Evolutionary conservation across 352 stramenopile genomes (phyloP).

Genomic region (Phytophthora tubulina): DNA sequence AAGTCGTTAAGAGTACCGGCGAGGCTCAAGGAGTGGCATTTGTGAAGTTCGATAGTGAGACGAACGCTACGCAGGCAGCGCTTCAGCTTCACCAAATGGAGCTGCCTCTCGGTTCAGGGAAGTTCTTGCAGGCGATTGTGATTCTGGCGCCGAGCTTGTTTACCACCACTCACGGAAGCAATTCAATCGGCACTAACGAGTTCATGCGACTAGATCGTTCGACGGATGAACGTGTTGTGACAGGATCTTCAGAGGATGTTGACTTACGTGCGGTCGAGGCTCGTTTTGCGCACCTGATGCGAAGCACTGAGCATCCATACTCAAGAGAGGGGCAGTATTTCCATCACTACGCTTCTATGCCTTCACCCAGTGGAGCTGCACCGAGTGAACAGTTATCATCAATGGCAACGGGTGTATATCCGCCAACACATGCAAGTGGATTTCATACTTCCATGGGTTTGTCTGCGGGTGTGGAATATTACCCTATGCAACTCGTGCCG

Average conservation of each 20-base stretch:
- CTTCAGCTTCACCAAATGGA: slow-evolving; percentile 70
- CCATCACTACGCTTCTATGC: slow-evolving; percentile 20
- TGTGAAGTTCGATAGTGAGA: slow-evolving; percentile 76
- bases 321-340: slow-evolving; percentile 34
- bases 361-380: slow-evolving; percentile 16
- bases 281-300: slow-evolving; percentile 86
- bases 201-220: slow-evolving; percentile 36
- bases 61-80: slow-evolving; percentile 53
- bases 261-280: slow-evolving; percentile 81
- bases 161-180: slow-evolving; percentile 62
- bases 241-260: slow-evolving; percentile 58
- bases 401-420: slow-evolving; percentile 27
- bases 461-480: slow-evolving; percentile 34
- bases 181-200: slow-evolving; percentile 29
- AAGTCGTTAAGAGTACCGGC: slow-evolving; percentile 68
- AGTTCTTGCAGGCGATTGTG: slow-evolving; percentile 74
- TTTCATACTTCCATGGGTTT: slow-evolving; percentile 25
- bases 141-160: slow-evolving; percentile 76
- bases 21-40: slow-evolving; percentile 79
- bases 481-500: slow-evolving; percentile 40
- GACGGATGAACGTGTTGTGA: slow-evolving; percentile 32
- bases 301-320: slow-evolving; percentile 53
- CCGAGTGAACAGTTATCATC: slow-evolving; percentile 21
- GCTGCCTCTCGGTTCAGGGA: slow-evolving; percentile 54
- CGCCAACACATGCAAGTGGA: slow-evolving; percentile 10